Base-by-base conservation (phyloP, 306 rosid genomes). In the Quercus glauca region DNA sequence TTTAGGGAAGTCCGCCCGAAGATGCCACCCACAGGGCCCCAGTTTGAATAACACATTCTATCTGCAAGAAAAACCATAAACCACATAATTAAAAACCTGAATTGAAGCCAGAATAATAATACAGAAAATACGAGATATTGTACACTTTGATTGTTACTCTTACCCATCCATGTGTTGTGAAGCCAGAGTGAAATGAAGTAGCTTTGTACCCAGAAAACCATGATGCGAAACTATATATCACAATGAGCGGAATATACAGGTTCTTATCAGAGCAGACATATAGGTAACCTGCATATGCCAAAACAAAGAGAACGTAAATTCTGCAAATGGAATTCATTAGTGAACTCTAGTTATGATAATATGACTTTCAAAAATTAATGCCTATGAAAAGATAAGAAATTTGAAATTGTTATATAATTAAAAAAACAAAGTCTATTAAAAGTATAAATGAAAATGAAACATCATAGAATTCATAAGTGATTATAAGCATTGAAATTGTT, bases 11-110 rank as follows among this genome's bases (percentile, higher is more conserved):
- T 28, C 31, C 0, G 31, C 4, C 4, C 31, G 31, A 2, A 28
- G 0, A 0, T 28, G 31, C 31, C 31, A 28, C 31, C 31, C 63
- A 84, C 58, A 79, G 25, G 6, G 75, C 33, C 4, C 72, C 79
- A 11, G 87, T 73, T 10, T 61, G 81, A 69, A 76, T 71, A n/a
- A 76, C 77, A 43, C 84, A 70, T 25, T 84, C 79, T 76, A 63
- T 79, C 81, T 84, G 76, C 70, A 71, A 7, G 18, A 69, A 35
- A 11, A 1, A 37, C 58, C 5, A 29, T 23, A 17, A 45, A 1
- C 23, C 15, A 21, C 43, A 9, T 73, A 17, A 60, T 52, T 1
- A 17, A 69, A 49, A 28, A 10, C 35, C 17, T 64, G 17, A 64
- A 18, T 41, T 13, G n/a, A n/a, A n/a, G n/a, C n/a, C n/a, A n/a